Percentiles rank a stretch among this genome's conserved stretches.
phyloP scores from a whole-genome alignment of 169 alveolate genomes.

The Cryptosporidium tyzzeri region DNA sequence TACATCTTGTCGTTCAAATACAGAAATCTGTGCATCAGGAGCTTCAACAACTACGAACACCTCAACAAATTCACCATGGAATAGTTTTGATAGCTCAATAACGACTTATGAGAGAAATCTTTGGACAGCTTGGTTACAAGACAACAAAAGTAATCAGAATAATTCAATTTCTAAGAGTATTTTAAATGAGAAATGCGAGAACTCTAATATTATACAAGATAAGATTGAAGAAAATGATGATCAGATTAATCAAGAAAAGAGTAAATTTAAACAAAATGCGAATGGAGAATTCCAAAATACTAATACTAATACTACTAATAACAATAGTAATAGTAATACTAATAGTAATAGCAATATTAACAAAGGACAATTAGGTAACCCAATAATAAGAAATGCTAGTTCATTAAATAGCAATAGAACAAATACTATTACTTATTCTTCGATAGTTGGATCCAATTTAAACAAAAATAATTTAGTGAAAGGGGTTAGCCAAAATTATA shows the following conservation, averaged over 20 bases:
- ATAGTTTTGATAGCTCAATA: conserved; percentile 21
- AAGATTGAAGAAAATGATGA: not conserved
- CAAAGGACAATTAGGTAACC: not conserved
- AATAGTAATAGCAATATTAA: not conserved
- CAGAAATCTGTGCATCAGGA: not conserved
- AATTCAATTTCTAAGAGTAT: not conserved
- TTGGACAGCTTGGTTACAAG: conserved; percentile 54
- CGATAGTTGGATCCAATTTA: conserved; percentile 52
- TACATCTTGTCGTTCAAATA: conserved; percentile 37
- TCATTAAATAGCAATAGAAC: not conserved
- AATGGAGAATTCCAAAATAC: not conserved
- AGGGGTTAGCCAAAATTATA: not conserved
- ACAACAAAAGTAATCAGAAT: conserved; percentile 17
- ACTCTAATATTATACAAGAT: not conserved
- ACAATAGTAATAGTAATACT: not conserved
- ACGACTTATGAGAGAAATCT: conserved; percentile 41
- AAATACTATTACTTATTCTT: conserved; percentile 26
- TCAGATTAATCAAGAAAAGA: not conserved
- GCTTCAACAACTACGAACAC: conserved; percentile 10
- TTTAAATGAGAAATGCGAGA: not conserved
- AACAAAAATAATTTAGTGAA: not conserved
- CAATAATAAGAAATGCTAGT: not conserved
- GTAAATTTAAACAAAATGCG: not conserved
- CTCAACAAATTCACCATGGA: conserved; percentile 49
- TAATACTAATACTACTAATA: no score